A percentile compares a stretch with the other conserved stretches of the same genome.
These are phyloP conservation scores for Lasiodiplodia gonubiensis DNA, from an alignment of 2,329 filamentous ascomycete species.

Conservation along the genomic window DNA sequence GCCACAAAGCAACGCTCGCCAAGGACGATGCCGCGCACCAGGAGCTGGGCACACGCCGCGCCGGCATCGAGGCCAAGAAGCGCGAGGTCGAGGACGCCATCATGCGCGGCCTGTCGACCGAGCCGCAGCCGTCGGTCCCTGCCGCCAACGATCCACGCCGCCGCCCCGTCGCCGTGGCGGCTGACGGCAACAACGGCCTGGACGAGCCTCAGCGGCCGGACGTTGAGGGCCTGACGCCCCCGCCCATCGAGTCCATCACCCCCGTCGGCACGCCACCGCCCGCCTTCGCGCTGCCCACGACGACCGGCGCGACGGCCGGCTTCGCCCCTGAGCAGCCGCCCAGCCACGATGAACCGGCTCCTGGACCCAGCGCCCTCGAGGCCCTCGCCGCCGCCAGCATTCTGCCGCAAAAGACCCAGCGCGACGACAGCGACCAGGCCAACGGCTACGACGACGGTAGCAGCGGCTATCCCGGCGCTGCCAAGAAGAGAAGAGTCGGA, in stretches of 20 bases:
- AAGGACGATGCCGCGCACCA: conserved; percentile 71
- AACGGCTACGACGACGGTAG: conserved; percentile 31
- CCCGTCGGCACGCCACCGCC: conserved; percentile 57
- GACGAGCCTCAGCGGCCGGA: conserved; percentile 74
- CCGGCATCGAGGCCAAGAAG: conserved; percentile 79
- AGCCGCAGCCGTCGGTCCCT: conserved; percentile 52
- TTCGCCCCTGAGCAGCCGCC: conserved; percentile 21
- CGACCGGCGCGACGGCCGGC: conserved; percentile 46
- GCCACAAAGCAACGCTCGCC: conserved; percentile 71
- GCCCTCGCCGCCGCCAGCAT: conserved; percentile 10
- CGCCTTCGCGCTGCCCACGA: conserved; percentile 41
- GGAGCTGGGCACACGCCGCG: conserved; percentile 69
- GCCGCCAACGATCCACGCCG: conserved; percentile 37
- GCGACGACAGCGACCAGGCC: conserved; percentile 7
- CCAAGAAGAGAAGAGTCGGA: conserved; percentile 49
- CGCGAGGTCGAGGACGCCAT: conserved; percentile 89
- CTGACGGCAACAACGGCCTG: conserved; percentile 10
- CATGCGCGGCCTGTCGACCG: conserved; percentile 77
- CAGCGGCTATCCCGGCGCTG: conserved; percentile 15
- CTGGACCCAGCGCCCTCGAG: neutral
- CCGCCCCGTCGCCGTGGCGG: conserved; percentile 20
- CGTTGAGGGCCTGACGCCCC: conserved; percentile 87
- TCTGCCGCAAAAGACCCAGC: conserved; percentile 25
- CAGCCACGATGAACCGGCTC: conserved; percentile 14
- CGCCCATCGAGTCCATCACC: conserved; percentile 63